A percentile compares a stretch with the other conserved stretches of the same genome.
These are phyloP conservation scores for Claviceps arundinis DNA, from an alignment of 2,329 filamentous ascomycete species.

Conservation along the genomic window DNA sequence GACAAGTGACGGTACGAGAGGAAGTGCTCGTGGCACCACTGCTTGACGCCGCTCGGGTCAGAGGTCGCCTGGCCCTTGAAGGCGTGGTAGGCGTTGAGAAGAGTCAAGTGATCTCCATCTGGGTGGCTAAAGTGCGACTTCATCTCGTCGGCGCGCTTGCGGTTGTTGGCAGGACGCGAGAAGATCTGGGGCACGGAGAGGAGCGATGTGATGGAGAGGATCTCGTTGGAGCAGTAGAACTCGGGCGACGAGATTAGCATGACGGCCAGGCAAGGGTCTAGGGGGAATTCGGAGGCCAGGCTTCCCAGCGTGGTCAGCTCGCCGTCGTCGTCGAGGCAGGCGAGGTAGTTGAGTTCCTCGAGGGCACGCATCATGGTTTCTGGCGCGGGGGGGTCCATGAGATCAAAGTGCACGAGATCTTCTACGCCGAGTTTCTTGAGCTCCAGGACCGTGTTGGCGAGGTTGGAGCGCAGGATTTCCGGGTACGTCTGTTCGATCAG, in stretches of 20 bases:
- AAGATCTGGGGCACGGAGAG: conserved; percentile 93
- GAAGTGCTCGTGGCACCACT: conserved; percentile 97
- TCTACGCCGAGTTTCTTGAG: conserved; percentile 94
- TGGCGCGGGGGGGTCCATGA: conserved; percentile 96
- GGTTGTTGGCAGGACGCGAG: conserved; percentile 68
- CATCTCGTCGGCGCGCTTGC: conserved; percentile 94
- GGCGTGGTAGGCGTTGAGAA: conserved; percentile 95
- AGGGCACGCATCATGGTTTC: conserved; percentile 97
- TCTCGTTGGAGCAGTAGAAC: conserved; percentile 98
- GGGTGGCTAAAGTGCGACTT: conserved; percentile 85
- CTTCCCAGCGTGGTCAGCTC: conserved; percentile 77
- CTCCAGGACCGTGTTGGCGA: conserved; percentile 89
- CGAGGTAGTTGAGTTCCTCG: conserved; percentile 94
- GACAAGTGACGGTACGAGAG: conserved; percentile 77
- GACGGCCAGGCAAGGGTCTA: conserved; percentile 86
- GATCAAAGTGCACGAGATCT: conserved; percentile 93
- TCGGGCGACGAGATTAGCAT: conserved; percentile 97
- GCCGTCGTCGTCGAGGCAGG: conserved; percentile 91
- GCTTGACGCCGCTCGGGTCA: conserved; percentile 57
- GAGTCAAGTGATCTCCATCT: conserved; percentile 88
- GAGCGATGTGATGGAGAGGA: conserved; percentile 84
- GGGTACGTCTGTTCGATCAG: conserved; percentile 95
- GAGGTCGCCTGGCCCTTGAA: conserved; percentile 60
- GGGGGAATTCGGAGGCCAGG: conserved; percentile 85
- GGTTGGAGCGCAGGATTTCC: conserved; percentile 86